Evolutionary conservation across 768 basidiomycete species (phyloP).

Genomic region (Clavaria fumosa): DNA sequence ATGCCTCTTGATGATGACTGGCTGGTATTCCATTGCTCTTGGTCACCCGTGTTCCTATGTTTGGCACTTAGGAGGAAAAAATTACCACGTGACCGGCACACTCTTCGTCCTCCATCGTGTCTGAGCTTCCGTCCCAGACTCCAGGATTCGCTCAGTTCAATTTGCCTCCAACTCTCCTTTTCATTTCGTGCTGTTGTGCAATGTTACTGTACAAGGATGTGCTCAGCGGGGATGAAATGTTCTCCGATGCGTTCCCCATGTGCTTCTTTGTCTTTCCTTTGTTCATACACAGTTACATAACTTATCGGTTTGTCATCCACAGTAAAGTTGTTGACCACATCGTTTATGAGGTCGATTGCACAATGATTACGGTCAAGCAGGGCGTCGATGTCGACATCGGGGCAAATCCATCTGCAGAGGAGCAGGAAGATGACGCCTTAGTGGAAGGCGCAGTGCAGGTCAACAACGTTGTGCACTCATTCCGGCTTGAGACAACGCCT

Average conservation of each 20-base stretch:
- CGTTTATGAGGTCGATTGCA: constrained; percentile 80
- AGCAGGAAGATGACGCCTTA: constrained; percentile 59
- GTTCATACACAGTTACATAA: constrained; percentile 28
- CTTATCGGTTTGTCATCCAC: constrained; percentile 3
- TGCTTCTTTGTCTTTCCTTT: constrained; percentile 84
- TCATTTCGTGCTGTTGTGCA: no score
- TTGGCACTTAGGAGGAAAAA: no score
- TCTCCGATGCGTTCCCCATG: constrained; percentile 87
- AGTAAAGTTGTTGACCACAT: constrained; percentile 70
- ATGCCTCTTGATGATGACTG: constrained; percentile 51
- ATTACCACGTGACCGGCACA: no score
- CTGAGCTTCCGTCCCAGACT: no score
- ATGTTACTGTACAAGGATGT: constrained; percentile 71
- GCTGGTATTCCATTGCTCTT: constrained; percentile 87
- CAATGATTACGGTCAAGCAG: constrained; percentile 47
- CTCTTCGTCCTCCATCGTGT: no score
- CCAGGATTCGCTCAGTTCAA: no score
- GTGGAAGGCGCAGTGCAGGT: constrained; percentile 65
- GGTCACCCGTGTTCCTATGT: no score
- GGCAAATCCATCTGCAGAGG: constrained; percentile 91
- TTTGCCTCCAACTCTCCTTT: no score
- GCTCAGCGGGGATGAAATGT: constrained; percentile 76
- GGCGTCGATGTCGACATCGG: constrained; percentile 86
- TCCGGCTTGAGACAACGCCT: constrained; percentile 64
- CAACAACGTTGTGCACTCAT: constrained; percentile 87